A percentile compares a stretch with the other conserved stretches of the same genome.
Conservation (phyloP, 2,329 filamentous ascomycete genomes). For the Aspergillus sp. region DNA sequence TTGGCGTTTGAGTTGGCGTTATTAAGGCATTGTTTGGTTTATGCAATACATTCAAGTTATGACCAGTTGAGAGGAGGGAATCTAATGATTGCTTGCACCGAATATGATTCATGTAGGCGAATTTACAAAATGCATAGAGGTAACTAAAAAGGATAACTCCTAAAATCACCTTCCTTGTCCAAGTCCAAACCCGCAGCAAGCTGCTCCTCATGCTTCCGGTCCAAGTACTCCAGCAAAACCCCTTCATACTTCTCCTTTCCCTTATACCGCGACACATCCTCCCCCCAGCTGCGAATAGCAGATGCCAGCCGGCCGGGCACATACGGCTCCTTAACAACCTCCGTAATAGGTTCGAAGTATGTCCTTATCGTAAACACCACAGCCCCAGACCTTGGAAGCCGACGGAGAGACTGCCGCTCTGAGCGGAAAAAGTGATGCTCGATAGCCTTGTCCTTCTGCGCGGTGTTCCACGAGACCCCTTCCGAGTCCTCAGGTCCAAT, state of each 20-base stretch:
- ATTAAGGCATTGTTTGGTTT: too few relatives aligned
- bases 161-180: constrained; percentile 53
- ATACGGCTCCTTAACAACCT: constrained; percentile 63
- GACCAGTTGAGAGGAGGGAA: background rate
- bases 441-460: constrained; percentile 66
- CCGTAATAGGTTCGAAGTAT: constrained; percentile 66
- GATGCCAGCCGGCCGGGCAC: constrained; percentile 73
- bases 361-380: constrained; percentile 72
- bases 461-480: constrained; percentile 64
- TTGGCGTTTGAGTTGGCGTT: too few relatives aligned
- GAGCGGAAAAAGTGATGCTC: constrained; percentile 70
- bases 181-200: constrained; percentile 59
- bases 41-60: too few relatives aligned
- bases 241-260: constrained; percentile 67
- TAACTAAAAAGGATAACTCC: constrained; percentile 53
- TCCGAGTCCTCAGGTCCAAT: constrained; percentile 66
- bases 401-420: constrained; percentile 63
- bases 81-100: too few relatives aligned
- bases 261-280: constrained; percentile 71
- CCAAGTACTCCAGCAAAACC: constrained; percentile 69
- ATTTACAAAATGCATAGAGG: too few relatives aligned
- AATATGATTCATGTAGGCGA: too few relatives aligned
- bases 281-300: constrained; percentile 73
- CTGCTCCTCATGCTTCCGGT: constrained; percentile 67
- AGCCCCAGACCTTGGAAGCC: constrained; percentile 53